These are phyloP conservation scores for Ophiorrhiza pumila DNA, from an alignment of 257 asterid genomes.

Conservation along the genomic window DNA sequence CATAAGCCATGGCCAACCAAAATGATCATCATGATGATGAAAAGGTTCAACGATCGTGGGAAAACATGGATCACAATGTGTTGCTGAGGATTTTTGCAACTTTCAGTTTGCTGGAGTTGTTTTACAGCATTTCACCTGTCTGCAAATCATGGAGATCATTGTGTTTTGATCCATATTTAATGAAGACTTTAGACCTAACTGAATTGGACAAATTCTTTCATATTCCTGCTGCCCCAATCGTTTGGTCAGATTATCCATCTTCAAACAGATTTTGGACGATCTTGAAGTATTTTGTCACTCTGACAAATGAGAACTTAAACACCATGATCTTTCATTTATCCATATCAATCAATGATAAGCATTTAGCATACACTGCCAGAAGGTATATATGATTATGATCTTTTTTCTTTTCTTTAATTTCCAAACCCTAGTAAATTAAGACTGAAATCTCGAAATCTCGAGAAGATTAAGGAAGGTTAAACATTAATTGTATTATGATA, in stretches of 20 bases:
- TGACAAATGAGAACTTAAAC: too few relatives aligned
- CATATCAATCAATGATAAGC: too few relatives aligned
- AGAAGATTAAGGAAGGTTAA: too few relatives aligned
- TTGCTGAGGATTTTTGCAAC: neutral
- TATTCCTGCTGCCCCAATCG: neutral
- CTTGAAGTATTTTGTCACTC: neutral
- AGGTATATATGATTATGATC: too few relatives aligned
- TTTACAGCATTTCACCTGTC: neutral
- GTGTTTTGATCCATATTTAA: neutral
- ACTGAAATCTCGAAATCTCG: too few relatives aligned
- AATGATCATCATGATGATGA: too few relatives aligned
- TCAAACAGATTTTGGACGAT: neutral
- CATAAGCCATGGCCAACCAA: neutral
- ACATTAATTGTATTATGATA: too few relatives aligned
- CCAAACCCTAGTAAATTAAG: too few relatives aligned
- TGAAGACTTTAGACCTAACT: neutral
- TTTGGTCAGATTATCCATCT: too few relatives aligned
- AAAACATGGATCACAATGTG: neutral
- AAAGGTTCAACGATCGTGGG: neutral
- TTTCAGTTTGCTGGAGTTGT: neutral
- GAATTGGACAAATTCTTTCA: neutral
- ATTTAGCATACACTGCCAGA: too few relatives aligned
- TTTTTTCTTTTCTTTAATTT: too few relatives aligned
- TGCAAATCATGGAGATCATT: neutral
- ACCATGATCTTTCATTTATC: too few relatives aligned